Evolutionary conservation across 148 eudicot species (phyloP), one percentile per base, ranked within the genome.

Genomic region (Diospyros kaki): DNA sequence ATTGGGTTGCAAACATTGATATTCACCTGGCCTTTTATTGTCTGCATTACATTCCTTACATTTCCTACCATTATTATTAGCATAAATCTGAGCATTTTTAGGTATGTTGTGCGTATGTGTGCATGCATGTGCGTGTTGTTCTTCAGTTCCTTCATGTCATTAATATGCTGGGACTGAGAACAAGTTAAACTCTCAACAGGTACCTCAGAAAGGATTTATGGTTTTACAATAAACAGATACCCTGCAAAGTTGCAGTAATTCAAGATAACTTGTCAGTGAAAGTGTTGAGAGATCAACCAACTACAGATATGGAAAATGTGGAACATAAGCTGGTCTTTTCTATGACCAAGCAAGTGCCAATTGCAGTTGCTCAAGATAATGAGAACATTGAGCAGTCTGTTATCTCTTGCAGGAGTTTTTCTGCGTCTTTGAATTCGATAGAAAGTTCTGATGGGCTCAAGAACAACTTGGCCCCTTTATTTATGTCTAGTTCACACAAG

Each of bases 191-290:
- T 68, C 58, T 66, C 75, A 62, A 54, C 85, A 85, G 88, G 83
- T 73, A 77, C 73, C 69, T 85, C 69, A 82, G 73, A 69, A 70
- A 74, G 53, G 88, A 85, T 77, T 58, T 77, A 65, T 61, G 54
- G 55, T 80, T 59, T 75, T 80, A 77, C 73, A 79, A 74, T 39
- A 78, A 78, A 68, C 83, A 85, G 41, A 77, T 82, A 40, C 77
- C 79, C 69, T 80, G 83, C 75, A 85, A 85, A 69, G 76, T 77
- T 39, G 88, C 85, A 38, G 0, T 75, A 59, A 75, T 85, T 46
- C 78, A 58, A 55, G 88, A 85, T 64, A 59, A 85, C 77, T 82
- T 77, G 3, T 64, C 73, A 3, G 61, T 80, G 40, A 60, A 77
- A 40, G 61, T 73, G 43, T 28, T 75, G 77, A 75, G 60, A 53